A percentile compares a stretch with the other conserved stretches of the same genome.
phyloP scores from a whole-genome alignment of 345 rosid genomes.

The Corchorus olitorius region DNA sequence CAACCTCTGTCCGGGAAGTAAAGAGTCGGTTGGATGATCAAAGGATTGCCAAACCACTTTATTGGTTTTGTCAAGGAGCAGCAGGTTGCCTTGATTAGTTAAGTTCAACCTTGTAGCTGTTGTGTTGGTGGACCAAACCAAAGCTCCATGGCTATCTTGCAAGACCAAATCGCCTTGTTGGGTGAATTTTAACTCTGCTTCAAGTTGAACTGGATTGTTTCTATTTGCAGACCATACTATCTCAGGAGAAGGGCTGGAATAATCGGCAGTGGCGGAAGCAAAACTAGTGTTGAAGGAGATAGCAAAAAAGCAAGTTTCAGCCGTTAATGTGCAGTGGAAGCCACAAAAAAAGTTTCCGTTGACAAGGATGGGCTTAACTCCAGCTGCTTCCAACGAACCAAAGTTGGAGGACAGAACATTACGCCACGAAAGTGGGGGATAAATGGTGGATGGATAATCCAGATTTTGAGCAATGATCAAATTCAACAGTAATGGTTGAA shows the following conservation, averaged over 20 bases:
- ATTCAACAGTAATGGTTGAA: too few species aligned
- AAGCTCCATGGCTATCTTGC: constrained; percentile 15
- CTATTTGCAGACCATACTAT: constrained; percentile 37
- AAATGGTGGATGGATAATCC: too few species aligned
- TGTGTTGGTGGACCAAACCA: constrained; percentile 30
- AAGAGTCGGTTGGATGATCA: constrained; percentile 28
- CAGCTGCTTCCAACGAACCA: too few species aligned
- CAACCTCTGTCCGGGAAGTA: constrained; percentile 30
- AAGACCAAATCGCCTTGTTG: constrained; percentile 28
- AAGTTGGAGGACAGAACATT: too few species aligned
- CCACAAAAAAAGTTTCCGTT: too few species aligned
- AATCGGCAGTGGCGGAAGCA: too few species aligned
- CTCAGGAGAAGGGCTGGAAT: not conserved
- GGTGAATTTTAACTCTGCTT: constrained; percentile 19
- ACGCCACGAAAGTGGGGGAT: too few species aligned
- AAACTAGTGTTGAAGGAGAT: too few species aligned
- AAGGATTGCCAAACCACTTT: constrained; percentile 37
- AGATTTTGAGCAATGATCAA: too few species aligned
- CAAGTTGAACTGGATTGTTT: constrained; percentile 14
- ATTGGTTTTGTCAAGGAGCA: constrained; percentile 23
- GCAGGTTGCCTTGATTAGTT: constrained; percentile 30
- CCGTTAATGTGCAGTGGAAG: too few species aligned
- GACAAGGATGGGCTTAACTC: too few species aligned
- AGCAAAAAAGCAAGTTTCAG: too few species aligned
- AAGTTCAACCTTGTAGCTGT: constrained; percentile 22